A percentile compares a stretch with the other conserved stretches of the same genome.
phyloP scores from a whole-genome alignment of 2,329 filamentous ascomycete species.

The Penicillium concentricum region DNA sequence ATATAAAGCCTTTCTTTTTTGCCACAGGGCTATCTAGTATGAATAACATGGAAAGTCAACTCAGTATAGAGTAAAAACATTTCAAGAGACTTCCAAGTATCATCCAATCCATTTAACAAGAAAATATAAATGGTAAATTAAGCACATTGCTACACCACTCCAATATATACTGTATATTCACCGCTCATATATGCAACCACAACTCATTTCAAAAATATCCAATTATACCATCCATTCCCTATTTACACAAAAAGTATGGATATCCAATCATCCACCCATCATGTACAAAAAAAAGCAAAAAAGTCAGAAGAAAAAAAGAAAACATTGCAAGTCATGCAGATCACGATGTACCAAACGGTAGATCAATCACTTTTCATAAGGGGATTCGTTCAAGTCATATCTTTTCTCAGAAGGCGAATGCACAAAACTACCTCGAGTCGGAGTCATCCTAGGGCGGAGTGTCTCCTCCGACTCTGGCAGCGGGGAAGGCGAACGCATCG shows the following conservation, averaged over 20 bases:
- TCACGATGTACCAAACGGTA: not conserved
- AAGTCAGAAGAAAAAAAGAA: not conserved
- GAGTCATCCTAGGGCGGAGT: not conserved
- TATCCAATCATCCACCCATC: not conserved
- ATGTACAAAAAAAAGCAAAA: constrained; percentile 8
- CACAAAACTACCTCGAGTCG: constrained; percentile 16
- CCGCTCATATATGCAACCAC: not conserved
- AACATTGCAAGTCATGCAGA: constrained; percentile 4
- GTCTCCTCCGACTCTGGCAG: constrained; percentile 3
- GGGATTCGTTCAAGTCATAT: constrained; percentile 31
- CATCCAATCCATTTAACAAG: not conserved
- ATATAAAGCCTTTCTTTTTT: too few relatives aligned
- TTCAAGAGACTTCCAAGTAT: too few relatives aligned
- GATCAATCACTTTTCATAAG: constrained; percentile 27
- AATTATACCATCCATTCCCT: not conserved
- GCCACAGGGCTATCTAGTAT: too few relatives aligned
- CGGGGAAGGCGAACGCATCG: constrained; percentile 8
- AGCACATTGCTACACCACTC: too few relatives aligned
- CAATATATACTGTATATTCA: not conserved
- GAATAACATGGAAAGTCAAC: too few relatives aligned
- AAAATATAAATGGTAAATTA: not conserved
- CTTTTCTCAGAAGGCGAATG: constrained; percentile 26
- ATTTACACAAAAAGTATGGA: not conserved
- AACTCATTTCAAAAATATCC: not conserved
- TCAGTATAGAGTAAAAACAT: too few relatives aligned